phyloP scores from a whole-genome alignment of 225 moss, liverwort and hornwort species.

The Pleurozium schreberi region DNA sequence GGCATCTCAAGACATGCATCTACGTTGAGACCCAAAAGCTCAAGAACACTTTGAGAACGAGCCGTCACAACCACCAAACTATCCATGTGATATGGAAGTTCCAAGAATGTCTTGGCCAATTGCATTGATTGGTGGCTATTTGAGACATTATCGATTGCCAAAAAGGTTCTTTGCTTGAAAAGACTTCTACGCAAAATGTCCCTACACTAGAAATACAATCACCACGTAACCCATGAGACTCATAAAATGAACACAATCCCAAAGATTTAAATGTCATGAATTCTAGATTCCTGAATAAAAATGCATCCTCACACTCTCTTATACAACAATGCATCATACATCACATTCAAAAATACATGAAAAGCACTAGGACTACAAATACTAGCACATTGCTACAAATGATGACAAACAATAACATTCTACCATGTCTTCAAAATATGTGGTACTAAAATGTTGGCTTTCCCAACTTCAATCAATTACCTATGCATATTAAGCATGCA shows the following conservation, averaged over 20 bases:
- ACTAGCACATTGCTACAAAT: background rate
- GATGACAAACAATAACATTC: accelerated
- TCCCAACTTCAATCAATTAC: background rate
- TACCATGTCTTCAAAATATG: accelerated
- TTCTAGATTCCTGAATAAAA: accelerated
- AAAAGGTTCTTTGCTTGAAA: background rate
- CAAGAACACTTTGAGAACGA: background rate
- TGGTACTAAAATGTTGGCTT: accelerated
- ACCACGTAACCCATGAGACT: accelerated
- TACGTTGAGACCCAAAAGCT: accelerated
- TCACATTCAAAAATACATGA: background rate
- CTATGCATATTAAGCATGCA: accelerated
- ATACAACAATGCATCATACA: accelerated
- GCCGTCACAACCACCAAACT: background rate
- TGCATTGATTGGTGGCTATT: too few relatives aligned
- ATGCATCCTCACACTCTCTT: background rate
- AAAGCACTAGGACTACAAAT: background rate
- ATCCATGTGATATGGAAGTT: too few relatives aligned
- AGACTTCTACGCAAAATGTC: background rate
- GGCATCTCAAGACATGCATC: background rate
- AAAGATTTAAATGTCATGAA: background rate
- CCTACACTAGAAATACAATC: background rate
- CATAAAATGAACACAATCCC: too few relatives aligned
- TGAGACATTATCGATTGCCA: background rate
- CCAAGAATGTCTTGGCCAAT: accelerated